Percentiles rank a stretch among this genome's conserved stretches.
phyloP scores from a whole-genome alignment of 192 early-diverging fungal genomes.

The Powellomyces hirtus region DNA sequence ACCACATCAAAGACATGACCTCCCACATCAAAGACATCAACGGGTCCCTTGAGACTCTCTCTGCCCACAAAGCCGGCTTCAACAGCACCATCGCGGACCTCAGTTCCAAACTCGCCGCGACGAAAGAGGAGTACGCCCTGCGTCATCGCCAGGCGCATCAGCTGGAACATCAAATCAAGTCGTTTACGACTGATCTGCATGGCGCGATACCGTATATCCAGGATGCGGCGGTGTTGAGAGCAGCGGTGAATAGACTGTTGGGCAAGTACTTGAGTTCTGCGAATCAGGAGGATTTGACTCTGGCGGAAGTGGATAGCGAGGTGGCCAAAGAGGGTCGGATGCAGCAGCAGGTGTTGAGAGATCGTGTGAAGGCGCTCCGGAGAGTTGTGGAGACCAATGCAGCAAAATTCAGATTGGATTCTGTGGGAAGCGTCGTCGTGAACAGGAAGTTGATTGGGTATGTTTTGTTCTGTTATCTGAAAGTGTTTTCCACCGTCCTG shows the following conservation, averaged over 20 bases:
- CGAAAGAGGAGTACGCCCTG: conserved; percentile 25
- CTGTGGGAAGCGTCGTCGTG: conserved; percentile 34
- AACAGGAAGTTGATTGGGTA: conserved; percentile 49
- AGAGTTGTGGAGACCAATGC: conserved; percentile 25
- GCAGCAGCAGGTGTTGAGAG: conserved; percentile 39
- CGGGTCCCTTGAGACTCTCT: conserved; percentile 36
- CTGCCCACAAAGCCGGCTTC: conserved; percentile 29
- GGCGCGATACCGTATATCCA: conserved; percentile 45
- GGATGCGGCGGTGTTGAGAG: conserved; percentile 41
- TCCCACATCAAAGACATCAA: conserved; percentile 49
- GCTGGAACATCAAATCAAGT: conserved; percentile 25
- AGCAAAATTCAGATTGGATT: conserved; percentile 40
- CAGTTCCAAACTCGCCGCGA: conserved; percentile 12
- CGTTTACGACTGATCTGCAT: conserved; percentile 38
- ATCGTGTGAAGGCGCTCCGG: conserved; percentile 27
- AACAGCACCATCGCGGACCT: conserved; percentile 33
- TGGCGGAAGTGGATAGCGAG: conserved; percentile 34
- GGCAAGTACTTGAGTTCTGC: background rate
- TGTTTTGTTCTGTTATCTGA: background rate
- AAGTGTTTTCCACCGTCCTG: background rate
- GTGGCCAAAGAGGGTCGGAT: conserved; percentile 36
- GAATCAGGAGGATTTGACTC: background rate
- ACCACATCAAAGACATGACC: conserved; percentile 57
- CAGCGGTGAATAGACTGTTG: background rate
- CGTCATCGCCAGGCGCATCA: conserved; percentile 38